phyloP scores from a whole-genome alignment of 2,329 filamentous ascomycete species.

The Stachybotrys echinatus region DNA sequence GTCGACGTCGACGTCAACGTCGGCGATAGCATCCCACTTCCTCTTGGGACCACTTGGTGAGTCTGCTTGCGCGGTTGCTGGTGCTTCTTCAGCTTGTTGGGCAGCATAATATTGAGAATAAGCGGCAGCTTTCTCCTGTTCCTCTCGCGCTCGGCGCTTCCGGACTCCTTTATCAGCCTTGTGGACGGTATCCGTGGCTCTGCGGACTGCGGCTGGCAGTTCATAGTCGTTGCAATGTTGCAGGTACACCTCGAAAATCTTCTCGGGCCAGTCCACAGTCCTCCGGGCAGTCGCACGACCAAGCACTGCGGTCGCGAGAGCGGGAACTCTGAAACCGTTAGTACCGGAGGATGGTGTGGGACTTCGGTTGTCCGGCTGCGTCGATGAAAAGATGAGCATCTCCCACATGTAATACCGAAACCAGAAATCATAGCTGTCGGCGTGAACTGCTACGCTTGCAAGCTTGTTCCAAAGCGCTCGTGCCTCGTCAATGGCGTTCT shows the following conservation, averaged over 20 bases:
- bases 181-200: slow-evolving; percentile 67
- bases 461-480: slow-evolving; percentile 73
- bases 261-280: slow-evolving; percentile 71
- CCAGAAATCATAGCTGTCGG: slow-evolving; percentile 90
- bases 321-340: slow-evolving; percentile 57
- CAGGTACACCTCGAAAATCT: slow-evolving; percentile 66
- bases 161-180: slow-evolving; percentile 60
- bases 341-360: slow-evolving; percentile 40
- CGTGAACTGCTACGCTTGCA: slow-evolving; percentile 55
- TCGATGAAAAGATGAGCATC: slow-evolving; percentile 57
- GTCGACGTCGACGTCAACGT: slow-evolving; percentile 35
- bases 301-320: slow-evolving; percentile 70
- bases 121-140: slow-evolving; percentile 50
- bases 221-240: slow-evolving; percentile 90
- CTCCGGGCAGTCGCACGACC: slow-evolving; percentile 60
- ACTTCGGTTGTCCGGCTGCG: slow-evolving; percentile 41
- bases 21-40: slow-evolving; percentile 61
- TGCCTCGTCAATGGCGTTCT: slow-evolving; percentile 70
- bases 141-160: slow-evolving; percentile 62
- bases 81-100: slow-evolving; percentile 18
- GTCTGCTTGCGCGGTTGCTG: slow-evolving; percentile 16
- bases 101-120: slow-evolving; percentile 35
- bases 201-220: slow-evolving; percentile 66
- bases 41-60: slow-evolving; percentile 55
- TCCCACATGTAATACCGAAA: slow-evolving; percentile 89